These are phyloP conservation scores for Leccinellum albellum DNA, from an alignment of 768 basidiomycete species.

Conservation along the genomic window DNA sequence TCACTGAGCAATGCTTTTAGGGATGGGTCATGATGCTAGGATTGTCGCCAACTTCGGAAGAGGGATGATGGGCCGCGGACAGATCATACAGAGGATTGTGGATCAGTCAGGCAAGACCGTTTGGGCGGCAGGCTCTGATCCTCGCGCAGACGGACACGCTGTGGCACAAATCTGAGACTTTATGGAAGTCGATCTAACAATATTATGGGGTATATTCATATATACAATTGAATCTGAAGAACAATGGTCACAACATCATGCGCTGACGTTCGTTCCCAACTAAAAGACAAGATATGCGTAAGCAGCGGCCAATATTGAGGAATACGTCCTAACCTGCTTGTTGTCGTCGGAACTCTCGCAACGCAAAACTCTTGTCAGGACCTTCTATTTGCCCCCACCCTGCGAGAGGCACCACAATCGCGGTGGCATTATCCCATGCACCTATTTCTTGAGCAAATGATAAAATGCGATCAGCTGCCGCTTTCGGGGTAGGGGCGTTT, in stretches of 20 bases:
- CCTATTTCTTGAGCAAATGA: constrained; percentile 85
- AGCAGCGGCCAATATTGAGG: not conserved
- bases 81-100: constrained; percentile 80
- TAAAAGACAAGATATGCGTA: constrained; percentile 21
- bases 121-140: constrained; percentile 95
- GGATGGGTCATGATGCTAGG: constrained; percentile 86
- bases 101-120: constrained; percentile 67
- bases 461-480: constrained; percentile 80
- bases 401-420: constrained; percentile 83
- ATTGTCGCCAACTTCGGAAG: constrained; percentile 56
- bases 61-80: constrained; percentile 74
- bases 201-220: constrained; percentile 3
- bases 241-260: constrained; percentile 48
- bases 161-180: constrained; percentile 67
- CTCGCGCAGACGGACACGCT: constrained; percentile 85
- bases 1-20: constrained; percentile 35
- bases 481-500: constrained; percentile 62
- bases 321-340: constrained; percentile 49
- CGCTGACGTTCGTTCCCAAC: constrained; percentile 56
- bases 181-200: not conserved
- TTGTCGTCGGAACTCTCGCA: constrained; percentile 74
- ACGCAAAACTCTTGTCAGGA: constrained; percentile 73
- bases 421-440: constrained; percentile 84
- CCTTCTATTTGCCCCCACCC: constrained; percentile 88
- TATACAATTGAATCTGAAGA: not conserved